phyloP scores from a whole-genome alignment of 2,329 filamentous ascomycete species.

The Pyrenophora teres region DNA sequence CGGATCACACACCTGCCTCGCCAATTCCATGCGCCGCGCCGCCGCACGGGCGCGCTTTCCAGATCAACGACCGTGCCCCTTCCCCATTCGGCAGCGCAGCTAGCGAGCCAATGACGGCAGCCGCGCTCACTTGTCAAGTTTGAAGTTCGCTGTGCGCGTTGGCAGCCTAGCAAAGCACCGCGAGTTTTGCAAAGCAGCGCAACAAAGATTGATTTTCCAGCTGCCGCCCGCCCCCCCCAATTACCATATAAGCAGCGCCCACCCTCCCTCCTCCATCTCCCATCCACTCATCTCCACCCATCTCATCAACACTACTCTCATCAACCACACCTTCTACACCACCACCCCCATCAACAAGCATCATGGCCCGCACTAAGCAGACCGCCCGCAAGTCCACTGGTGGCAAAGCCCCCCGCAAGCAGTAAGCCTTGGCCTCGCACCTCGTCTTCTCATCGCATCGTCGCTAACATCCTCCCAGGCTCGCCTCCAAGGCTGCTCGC shows the following conservation, averaged over 20 bases:
- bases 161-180: slow-evolving; percentile 13
- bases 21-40: slow-evolving; percentile 35
- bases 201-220: slow-evolving; percentile 43
- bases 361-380: slow-evolving; percentile 62
- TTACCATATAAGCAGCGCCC: slow-evolving; percentile 47
- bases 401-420: slow-evolving; percentile 82
- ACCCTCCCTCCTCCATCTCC: slow-evolving; percentile 41
- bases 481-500: slow-evolving; percentile 98
- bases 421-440: slow-evolving; percentile 46
- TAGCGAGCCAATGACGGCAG: slow-evolving; percentile 33
- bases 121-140: slow-evolving; percentile 21
- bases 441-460: neutral
- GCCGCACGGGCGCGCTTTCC: slow-evolving; percentile 35
- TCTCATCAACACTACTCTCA: slow-evolving; percentile 26
- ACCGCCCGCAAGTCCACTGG: slow-evolving; percentile 64
- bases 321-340: slow-evolving; percentile 13
- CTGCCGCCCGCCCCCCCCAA: slow-evolving; percentile 38
- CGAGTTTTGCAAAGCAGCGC: slow-evolving; percentile 27
- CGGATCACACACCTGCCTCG: slow-evolving; percentile 33
- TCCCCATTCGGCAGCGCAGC: slow-evolving; percentile 25
- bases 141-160: slow-evolving; percentile 23
- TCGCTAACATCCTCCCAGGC: slow-evolving; percentile 47
- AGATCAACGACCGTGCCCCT: slow-evolving; percentile 42
- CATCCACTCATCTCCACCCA: slow-evolving; percentile 43
- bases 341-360: slow-evolving; percentile 22